Base-by-base conservation (phyloP, 108 stramenopile species). In the Pseudonitzschia delicatissima region DNA sequence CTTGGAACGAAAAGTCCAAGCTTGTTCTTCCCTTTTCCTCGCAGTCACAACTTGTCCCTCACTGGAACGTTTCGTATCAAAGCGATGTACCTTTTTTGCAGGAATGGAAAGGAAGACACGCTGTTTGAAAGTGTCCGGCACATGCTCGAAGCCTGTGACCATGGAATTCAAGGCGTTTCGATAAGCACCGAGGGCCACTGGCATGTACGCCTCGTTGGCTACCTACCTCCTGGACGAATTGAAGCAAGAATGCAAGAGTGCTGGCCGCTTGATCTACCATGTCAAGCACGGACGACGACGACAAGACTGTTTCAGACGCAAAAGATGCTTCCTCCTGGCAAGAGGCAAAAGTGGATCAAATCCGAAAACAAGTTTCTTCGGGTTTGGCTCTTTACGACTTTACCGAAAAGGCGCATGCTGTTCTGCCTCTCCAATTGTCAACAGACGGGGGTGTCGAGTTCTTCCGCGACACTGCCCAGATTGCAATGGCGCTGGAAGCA, bases 401-500 rank as follows among this genome's bases (percentile, higher is more conserved):
- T 31, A 58, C 80, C 5, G 48, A 81, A 20, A 70, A 82, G 57
- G 73, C 87, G 0, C 82, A 89, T 62, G 81, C 62, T 4, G 72
- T 87, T 35, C 36, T 92, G 48, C 87, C 87, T 1, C 60, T 92
- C 40, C 55, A 23, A 31, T 33, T 74, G 8, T 48, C 67, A 7
- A 63, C 26, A 3, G 42, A 31, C 5, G 42, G 50, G 48, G 64
- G 69, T n/a, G 5, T 27, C 13, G 7, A 12, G 72, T 32, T 47
- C 77, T 66, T 92, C 80, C 73, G 78, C 23, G 61, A 67, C 21
- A 86, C 80, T 58, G 87, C 91, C 5, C 65, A 74, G 20, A 32
- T 87, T 29, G 82, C 91, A 4, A 66, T 88, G 34, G 84, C 86
- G 1, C 60, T 92, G 62, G 91, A 92, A 69, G 64, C 85, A 17